A percentile compares a stretch with the other conserved stretches of the same genome.
phyloP scores from a whole-genome alignment of 306 rosid species.

The Cucurbita moschata region DNA sequence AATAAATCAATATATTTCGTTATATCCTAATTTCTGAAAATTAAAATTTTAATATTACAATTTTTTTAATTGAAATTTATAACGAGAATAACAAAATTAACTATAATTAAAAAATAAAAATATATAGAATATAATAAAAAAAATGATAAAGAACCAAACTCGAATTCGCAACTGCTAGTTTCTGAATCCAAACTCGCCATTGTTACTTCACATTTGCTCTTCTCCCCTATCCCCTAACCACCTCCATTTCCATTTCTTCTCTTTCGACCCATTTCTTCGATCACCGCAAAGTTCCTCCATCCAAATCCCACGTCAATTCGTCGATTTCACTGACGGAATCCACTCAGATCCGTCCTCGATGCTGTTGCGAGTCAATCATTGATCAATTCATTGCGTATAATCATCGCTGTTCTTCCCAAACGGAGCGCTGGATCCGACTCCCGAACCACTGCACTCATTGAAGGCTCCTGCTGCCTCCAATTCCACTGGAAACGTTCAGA shows the following conservation, averaged over 20 bases:
- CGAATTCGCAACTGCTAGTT: not conserved
- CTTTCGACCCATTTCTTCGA: not conserved
- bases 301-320: not conserved
- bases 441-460: slow-evolving; percentile 51
- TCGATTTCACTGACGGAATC: not conserved
- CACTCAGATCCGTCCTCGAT: slow-evolving; percentile 1
- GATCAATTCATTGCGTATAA: not conserved
- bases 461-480: slow-evolving; percentile 49
- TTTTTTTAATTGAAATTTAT: too few relatives aligned
- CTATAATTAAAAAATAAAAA: too few relatives aligned
- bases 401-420: not conserved
- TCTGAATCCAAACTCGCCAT: not conserved
- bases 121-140: too few relatives aligned
- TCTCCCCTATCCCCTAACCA: not conserved
- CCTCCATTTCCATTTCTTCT: not conserved
- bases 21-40: too few relatives aligned
- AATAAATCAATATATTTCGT: too few relatives aligned
- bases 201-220: not conserved
- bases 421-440: slow-evolving; percentile 70
- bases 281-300: not conserved
- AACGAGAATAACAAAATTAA: too few relatives aligned
- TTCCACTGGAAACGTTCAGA: slow-evolving; percentile 67
- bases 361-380: not conserved
- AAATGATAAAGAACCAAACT: not conserved
- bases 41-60: too few relatives aligned